A percentile compares a stretch with the other conserved stretches of the same genome.
Conservation (phyloP, 2,329 filamentous ascomycete genomes). For the Arthrobotrys megalospora region DNA sequence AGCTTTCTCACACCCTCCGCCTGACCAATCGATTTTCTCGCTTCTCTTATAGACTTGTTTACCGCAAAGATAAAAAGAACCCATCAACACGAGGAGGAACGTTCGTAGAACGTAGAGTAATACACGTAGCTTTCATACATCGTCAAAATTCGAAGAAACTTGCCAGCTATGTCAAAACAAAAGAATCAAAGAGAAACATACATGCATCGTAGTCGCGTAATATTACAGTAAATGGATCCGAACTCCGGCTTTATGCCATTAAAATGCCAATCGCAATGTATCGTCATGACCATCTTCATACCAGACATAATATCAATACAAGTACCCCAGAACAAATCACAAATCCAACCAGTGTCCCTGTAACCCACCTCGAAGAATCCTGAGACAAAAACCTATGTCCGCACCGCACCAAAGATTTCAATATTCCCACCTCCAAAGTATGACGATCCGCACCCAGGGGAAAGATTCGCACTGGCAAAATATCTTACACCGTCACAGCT, state of each 20-base stretch:
- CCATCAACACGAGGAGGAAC: no score
- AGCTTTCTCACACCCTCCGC: neutral
- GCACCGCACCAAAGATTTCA: neutral
- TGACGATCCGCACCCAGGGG: conserved; percentile 12
- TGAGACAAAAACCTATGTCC: neutral
- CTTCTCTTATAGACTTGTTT: neutral
- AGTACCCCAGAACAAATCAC: neutral
- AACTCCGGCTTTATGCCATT: no score
- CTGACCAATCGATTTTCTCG: neutral
- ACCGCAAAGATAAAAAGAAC: no score
- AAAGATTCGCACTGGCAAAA: conserved; percentile 18
- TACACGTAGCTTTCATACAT: no score
- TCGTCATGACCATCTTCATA: no score
- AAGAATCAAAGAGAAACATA: no score
- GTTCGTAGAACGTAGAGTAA: no score
- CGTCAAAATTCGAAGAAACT: no score
- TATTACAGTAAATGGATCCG: no score
- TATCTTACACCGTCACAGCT: conserved; percentile 3
- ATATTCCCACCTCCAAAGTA: neutral
- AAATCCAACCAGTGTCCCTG: neutral
- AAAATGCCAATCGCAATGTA: no score
- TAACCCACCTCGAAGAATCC: neutral
- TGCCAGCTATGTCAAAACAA: no score
- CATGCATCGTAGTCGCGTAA: no score
- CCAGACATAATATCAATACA: neutral